Evolutionary conservation across 1,284 basidiomycete genomes (phyloP), one percentile per base, ranked within the genome.

Genomic region (Ceratobasidium sp.): DNA sequence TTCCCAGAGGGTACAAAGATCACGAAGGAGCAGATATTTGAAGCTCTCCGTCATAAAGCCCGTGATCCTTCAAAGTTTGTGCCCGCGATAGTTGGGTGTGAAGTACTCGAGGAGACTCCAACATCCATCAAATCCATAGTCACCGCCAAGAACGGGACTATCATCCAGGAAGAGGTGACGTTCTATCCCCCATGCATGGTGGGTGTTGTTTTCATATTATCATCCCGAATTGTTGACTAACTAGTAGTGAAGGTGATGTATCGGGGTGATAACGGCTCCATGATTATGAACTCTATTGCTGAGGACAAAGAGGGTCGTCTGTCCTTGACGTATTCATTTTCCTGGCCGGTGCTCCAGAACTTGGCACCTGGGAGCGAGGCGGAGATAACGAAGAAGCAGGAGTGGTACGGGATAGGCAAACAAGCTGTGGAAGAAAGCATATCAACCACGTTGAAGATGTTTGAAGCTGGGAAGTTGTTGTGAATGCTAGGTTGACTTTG

Each of bases 1-100:
- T 76, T 76, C 63, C 73, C 73, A 18, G 67, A 76, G 63, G 63
- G 18, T 10, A 33, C 63, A 15, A 76, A 75, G 28, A 64, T 75
- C 46, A 64, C 72, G 6, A 33, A 23, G 49, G 73, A 44, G 10
- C 73, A 67, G 18, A 39, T 63, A 18, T 66, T 76, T n/a, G 73
- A 76, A 26, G 73, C 63, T 0, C 58, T 67, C 6, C 73, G 73
- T n/a, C 20, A 18, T 46, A 71, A 72, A 15, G 69, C 69, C 58
- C 69, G 69, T 42, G 53, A 55, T 28, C 70, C 70, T 4, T 20
- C 20, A 10, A 63, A 26, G 40, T 77, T 77, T 40, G 55, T 77
- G 1, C 53, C 64, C 2, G 42, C 39, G 7, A 61, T 68, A 20
- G 44, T 28, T 15, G 5, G 23, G 7, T 56, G 26, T 40, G 75